These are phyloP conservation scores for Piper longum DNA, from an alignment of 164 flowering plant genomes.

Conservation along the genomic window DNA sequence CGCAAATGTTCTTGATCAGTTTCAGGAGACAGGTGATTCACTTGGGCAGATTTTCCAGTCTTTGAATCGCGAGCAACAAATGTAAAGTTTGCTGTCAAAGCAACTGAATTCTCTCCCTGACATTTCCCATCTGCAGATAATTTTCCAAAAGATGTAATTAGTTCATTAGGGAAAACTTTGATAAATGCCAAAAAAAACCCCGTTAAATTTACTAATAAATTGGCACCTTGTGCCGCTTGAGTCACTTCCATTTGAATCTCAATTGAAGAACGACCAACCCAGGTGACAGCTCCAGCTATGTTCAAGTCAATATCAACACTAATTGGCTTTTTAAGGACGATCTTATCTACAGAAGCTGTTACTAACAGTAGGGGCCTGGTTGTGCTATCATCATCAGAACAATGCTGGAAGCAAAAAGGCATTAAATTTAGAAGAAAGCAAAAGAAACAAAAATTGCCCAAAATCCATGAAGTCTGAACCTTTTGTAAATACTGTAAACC, in stretches of 20 bases:
- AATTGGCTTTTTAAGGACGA: conserved; percentile 63
- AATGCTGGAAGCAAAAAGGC: conserved; percentile 35
- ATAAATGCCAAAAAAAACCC: no score
- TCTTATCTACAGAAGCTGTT: conserved; percentile 89
- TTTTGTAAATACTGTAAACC: no score
- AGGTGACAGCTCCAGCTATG: conserved; percentile 70
- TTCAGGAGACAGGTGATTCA: conserved; percentile 59
- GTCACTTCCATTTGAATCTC: conserved; percentile 73
- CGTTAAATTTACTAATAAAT: not conserved
- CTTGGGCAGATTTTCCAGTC: conserved; percentile 70
- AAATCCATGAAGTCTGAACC: not conserved
- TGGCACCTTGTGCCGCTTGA: conserved; percentile 32
- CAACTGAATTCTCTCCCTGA: conserved; percentile 29
- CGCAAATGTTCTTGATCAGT: conserved; percentile 57
- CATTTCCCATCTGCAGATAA: conserved; percentile 12
- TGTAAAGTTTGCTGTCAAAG: conserved; percentile 74
- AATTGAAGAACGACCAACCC: conserved; percentile 91
- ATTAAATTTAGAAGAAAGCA: not conserved
- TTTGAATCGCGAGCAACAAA: conserved; percentile 84
- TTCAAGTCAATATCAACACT: conserved; percentile 50
- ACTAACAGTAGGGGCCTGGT: conserved; percentile 70
- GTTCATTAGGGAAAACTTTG: no score
- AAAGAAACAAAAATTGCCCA: not conserved
- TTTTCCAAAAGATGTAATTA: not conserved
- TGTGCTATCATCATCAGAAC: conserved; percentile 47